phyloP scores from a whole-genome alignment of 495 filamentous ascomycete species.

The Lophium mytilinum region DNA sequence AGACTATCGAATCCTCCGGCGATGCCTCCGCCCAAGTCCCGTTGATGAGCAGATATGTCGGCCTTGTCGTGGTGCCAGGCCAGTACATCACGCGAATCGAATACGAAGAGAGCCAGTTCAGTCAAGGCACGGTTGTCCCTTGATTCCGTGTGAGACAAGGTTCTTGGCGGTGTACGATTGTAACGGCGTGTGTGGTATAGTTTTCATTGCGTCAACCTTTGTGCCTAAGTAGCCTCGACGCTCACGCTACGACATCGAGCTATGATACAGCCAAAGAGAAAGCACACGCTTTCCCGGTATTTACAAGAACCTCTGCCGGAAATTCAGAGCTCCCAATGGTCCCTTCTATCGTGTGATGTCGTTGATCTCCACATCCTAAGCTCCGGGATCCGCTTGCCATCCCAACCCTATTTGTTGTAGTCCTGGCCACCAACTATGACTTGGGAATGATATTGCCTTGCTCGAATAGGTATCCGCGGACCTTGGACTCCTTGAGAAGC shows the following conservation, averaged over 20 bases:
- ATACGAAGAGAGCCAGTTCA: conserved; percentile 54
- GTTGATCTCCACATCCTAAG: neutral
- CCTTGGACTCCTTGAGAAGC: conserved; percentile 71
- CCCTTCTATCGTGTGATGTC: neutral
- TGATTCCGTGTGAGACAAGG: neutral
- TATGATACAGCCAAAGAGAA: conserved; percentile 2
- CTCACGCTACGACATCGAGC: neutral
- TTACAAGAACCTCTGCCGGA: conserved; percentile 2
- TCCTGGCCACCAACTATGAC: conserved; percentile 3
- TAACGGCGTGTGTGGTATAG: too few relatives aligned
- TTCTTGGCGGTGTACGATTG: too few relatives aligned
- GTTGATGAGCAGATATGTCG: conserved; percentile 79
- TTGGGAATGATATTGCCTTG: conserved; percentile 78
- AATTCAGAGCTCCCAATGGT: neutral
- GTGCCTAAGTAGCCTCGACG: neutral
- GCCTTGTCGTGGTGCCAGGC: conserved; percentile 85
- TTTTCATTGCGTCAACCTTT: too few relatives aligned
- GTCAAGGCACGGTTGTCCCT: conserved; percentile 5
- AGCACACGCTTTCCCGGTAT: conserved; percentile 1
- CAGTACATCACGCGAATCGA: conserved; percentile 81
- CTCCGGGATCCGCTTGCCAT: neutral
- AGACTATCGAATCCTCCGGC: conserved; percentile 14
- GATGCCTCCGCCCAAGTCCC: conserved; percentile 45
- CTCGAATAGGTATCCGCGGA: conserved; percentile 83
- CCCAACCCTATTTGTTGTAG: neutral